phyloP scores from a whole-genome alignment of 1,139 yeast species.

The Yamadazyma atmosphaerica region DNA sequence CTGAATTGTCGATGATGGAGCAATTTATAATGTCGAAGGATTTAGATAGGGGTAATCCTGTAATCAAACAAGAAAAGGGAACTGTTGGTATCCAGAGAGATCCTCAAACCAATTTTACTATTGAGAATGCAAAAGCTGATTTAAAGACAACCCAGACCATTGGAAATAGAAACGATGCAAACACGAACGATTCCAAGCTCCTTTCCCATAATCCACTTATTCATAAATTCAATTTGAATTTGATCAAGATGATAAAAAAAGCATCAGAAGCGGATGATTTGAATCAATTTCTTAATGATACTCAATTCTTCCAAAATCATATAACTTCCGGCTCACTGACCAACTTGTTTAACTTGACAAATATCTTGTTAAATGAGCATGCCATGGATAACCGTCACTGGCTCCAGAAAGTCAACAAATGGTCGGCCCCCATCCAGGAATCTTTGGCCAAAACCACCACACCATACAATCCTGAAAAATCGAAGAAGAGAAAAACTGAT shows the following conservation, averaged over 20 bases:
- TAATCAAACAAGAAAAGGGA: neutral
- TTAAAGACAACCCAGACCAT: constrained; percentile 13
- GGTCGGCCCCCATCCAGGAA: constrained; percentile 17
- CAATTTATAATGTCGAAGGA: constrained; percentile 25
- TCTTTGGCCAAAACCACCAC: constrained; percentile 17
- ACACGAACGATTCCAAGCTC: constrained; percentile 19
- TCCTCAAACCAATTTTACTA: constrained; percentile 1
- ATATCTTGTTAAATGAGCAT: constrained; percentile 21
- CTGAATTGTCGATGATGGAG: constrained; percentile 24
- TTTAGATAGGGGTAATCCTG: constrained; percentile 16
- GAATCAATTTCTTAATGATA: constrained; percentile 23
- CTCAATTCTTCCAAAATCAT: constrained; percentile 26
- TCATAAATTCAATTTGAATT: constrained; percentile 26
- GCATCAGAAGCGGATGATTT: constrained; percentile 26
- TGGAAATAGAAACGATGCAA: constrained; percentile 1
- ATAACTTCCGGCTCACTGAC: constrained; percentile 21
- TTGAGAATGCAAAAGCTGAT: constrained; percentile 17
- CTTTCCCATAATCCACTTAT: constrained; percentile 32
- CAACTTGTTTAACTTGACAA: constrained; percentile 31
- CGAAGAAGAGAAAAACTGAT: constrained; percentile 17
- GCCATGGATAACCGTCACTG: constrained; percentile 21
- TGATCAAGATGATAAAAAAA: constrained; percentile 24
- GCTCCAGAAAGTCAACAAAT: constrained; percentile 17
- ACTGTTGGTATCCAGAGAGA: neutral
- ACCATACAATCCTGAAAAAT: constrained; percentile 10